A percentile compares a stretch with the other conserved stretches of the same genome.
These are phyloP conservation scores for Plantago rigida DNA, from an alignment of 305 asterid genomes.

Conservation along the genomic window DNA sequence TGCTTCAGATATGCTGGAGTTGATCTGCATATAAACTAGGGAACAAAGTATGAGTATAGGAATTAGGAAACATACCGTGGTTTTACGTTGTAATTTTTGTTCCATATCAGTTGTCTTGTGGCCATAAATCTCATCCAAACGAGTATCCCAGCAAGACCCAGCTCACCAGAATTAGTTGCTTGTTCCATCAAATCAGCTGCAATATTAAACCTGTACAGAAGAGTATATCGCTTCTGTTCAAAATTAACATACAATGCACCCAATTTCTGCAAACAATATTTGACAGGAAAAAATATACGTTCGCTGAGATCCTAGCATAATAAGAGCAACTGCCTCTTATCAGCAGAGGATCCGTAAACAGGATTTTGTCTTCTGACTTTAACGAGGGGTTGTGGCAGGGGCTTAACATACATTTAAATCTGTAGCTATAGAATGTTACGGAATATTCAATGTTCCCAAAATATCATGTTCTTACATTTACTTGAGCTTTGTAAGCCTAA, in stretches of 20 bases:
- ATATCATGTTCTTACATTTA: too few relatives aligned
- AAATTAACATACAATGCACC: not conserved
- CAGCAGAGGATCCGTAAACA: slow-evolving; percentile 5
- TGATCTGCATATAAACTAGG: slow-evolving; percentile 2
- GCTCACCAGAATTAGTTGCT: slow-evolving; percentile 67
- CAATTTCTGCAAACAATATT: not conserved
- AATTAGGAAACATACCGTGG: slow-evolving; percentile 63
- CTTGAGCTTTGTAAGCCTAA: too few relatives aligned
- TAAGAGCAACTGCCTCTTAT: slow-evolving; percentile 17
- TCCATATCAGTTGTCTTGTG: slow-evolving; percentile 95
- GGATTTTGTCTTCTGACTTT: slow-evolving; percentile 3
- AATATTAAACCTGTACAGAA: slow-evolving; percentile 71
- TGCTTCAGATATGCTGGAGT: slow-evolving; percentile 1
- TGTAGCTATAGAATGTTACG: not conserved
- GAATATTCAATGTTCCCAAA: not conserved
- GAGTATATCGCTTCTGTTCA: slow-evolving; percentile 1
- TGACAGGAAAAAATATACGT: slow-evolving; percentile 9
- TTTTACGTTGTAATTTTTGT: slow-evolving; percentile 95
- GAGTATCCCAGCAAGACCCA: slow-evolving; percentile 87
- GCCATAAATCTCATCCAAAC: slow-evolving; percentile 99
- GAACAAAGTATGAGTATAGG: slow-evolving; percentile 4
- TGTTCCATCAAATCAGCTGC: slow-evolving; percentile 92
- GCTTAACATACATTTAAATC: not conserved
- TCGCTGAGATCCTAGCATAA: slow-evolving; percentile 16
- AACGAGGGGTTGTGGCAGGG: slow-evolving; percentile 4